Evolutionary conservation across 345 rosid species (phyloP), one percentile per base, ranked within the genome.

Genomic region (Laguncularia racemosa): DNA sequence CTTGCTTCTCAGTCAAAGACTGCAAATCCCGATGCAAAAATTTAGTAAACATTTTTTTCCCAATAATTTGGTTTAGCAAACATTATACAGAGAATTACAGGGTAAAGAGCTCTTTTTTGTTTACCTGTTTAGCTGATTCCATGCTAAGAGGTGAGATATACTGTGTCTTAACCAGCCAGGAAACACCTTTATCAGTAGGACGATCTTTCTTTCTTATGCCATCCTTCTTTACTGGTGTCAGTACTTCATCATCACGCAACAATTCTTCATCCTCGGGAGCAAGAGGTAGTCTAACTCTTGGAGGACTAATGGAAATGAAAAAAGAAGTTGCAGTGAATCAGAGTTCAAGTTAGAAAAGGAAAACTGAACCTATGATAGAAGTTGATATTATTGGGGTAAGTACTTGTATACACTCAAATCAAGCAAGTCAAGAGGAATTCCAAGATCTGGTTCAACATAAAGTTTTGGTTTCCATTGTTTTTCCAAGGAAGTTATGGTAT

Each of bases 121-220:
- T 60, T 73, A 87, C 99, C 97, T 81, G 91, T 77, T 84, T 89
- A 48, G 89, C 62, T 10, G 96, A 78, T 46, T 93, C 99, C 74
- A 75, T 72, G 62, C 86, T 86, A 62, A 89, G 78, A 15, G 97
- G 84, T 79, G 99, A 89, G 52, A 93, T 89, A 63, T 89, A 93
- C 62, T 89, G 97, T 12, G 99, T 93, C 71, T 93, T 93, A 18
- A 93, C 99, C 66, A 93, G 80, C 99, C 97, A 89, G 61, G 97
- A 75, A 61, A 89, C 85, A 73, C 97, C 97, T 75, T 89, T 81
- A 65, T 89, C 99, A 19, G 97, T 85, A 16, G 97, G 99, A 26
- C 99, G 79, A 54, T 89, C 97, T 78, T 93, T 87, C 73, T 78
- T 81, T 63, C 73, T 76, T 67, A 93, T 85, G 63, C 99, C 96